Evolutionary conservation across 2,329 filamentous ascomycete species (phyloP).

Genomic region (Arthrobotrys pseudoclavata): DNA sequence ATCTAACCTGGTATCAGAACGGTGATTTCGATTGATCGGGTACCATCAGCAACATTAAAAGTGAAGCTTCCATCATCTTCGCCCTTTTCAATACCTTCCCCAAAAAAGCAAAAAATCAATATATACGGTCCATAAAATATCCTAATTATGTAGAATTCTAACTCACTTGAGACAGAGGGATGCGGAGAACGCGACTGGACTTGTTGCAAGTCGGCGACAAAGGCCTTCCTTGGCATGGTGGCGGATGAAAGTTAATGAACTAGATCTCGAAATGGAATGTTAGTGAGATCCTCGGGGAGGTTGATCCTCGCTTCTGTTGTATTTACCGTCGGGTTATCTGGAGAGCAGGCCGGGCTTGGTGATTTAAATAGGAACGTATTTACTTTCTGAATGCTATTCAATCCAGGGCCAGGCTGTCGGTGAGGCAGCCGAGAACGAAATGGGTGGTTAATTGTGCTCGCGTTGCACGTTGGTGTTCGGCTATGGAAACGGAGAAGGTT

Average conservation of each 20-base stretch:
- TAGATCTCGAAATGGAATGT: conserved; percentile 3
- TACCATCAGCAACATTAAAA: conserved; percentile 70
- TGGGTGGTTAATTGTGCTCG: conserved; percentile 17
- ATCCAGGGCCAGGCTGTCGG: not conserved
- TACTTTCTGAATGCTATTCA: not conserved
- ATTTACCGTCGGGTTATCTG: not conserved
- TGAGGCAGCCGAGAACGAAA: conserved; percentile 23
- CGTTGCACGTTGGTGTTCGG: not conserved
- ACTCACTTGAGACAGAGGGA: conserved; percentile 47
- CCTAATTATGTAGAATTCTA: not conserved
- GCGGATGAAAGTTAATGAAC: not conserved
- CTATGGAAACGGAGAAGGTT: not conserved
- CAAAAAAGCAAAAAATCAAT: not conserved
- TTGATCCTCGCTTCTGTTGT: not conserved
- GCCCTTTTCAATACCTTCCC: conserved; percentile 71
- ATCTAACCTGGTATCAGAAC: conserved; percentile 66
- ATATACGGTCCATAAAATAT: not conserved
- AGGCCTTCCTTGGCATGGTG: conserved; percentile 62
- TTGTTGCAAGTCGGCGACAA: conserved; percentile 62
- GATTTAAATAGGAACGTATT: not conserved
- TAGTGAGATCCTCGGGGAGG: not conserved
- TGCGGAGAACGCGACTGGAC: conserved; percentile 55
- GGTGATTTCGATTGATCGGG: conserved; percentile 65
- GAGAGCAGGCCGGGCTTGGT: not conserved
- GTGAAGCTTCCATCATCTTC: conserved; percentile 80